Conservation (phyloP, 768 basidiomycete genomes). For the Boletus vermiculosoides region DNA sequence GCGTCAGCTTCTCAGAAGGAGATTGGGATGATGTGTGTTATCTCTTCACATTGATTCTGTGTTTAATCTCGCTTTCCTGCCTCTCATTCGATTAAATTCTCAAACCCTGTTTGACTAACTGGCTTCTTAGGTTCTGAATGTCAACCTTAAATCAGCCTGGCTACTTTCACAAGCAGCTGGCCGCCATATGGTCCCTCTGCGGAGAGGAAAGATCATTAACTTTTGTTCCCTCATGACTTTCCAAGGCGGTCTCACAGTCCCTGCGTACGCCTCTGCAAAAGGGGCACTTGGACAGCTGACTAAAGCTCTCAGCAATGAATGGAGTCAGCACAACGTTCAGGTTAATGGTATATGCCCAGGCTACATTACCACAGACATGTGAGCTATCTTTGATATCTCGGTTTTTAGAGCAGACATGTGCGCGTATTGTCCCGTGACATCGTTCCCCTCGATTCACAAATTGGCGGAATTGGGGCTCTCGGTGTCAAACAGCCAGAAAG, state of each 20-base stretch:
- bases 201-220: slow-evolving; percentile 72
- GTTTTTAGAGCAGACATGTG: slow-evolving; percentile 1
- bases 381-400: slow-evolving; percentile 28
- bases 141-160: slow-evolving; percentile 88
- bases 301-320: slow-evolving; percentile 91
- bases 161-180: slow-evolving; percentile 86
- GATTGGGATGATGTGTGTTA: slow-evolving; percentile 70
- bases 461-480: slow-evolving; percentile 10
- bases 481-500: not conserved
- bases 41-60: slow-evolving; percentile 31
- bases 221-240: slow-evolving; percentile 53
- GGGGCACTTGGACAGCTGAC: slow-evolving; percentile 83
- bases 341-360: slow-evolving; percentile 89
- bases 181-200: slow-evolving; percentile 78
- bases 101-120: slow-evolving; percentile 9
- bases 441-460: slow-evolving; percentile 1
- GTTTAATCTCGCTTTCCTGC: slow-evolving; percentile 5
- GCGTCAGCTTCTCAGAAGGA: slow-evolving; percentile 60
- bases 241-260: slow-evolving; percentile 67
- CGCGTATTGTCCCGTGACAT: slow-evolving; percentile 7
- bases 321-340: slow-evolving; percentile 84
- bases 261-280: slow-evolving; percentile 91
- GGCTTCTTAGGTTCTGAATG: slow-evolving; percentile 63
- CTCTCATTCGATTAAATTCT: slow-evolving; percentile 8
- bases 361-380: slow-evolving; percentile 90